phyloP scores from a whole-genome alignment of 352 stramenopile species.

The Peronospora tabacina region DNA sequence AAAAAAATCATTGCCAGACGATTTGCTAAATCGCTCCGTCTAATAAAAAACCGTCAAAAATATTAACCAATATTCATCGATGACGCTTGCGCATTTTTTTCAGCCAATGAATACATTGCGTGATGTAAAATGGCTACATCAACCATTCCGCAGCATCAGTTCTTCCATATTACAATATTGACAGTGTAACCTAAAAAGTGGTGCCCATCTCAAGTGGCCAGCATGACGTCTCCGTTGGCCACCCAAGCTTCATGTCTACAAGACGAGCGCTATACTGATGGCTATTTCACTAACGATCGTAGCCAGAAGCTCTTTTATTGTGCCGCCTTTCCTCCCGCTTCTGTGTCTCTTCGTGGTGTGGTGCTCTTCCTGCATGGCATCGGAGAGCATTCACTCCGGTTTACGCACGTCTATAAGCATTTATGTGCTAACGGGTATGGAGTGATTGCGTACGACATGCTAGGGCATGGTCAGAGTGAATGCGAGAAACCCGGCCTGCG shows the following conservation, averaged over 20 bases:
- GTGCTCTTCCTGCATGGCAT: conserved; percentile 61
- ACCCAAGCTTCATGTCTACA: conserved; percentile 10
- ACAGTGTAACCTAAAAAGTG: too few relatives aligned
- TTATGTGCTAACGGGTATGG: conserved; percentile 39
- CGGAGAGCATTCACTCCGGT: conserved; percentile 54
- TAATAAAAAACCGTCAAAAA: too few relatives aligned
- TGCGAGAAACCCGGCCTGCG: conserved; percentile 29
- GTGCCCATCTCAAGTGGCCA: too few relatives aligned
- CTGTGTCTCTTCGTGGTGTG: conserved; percentile 32
- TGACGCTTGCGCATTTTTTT: too few relatives aligned
- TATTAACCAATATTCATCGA: too few relatives aligned
- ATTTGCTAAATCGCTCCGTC: too few relatives aligned
- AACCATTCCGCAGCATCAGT: too few relatives aligned
- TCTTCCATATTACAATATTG: too few relatives aligned
- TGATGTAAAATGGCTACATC: too few relatives aligned
- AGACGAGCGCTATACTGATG: conserved; percentile 30
- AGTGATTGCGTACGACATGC: conserved; percentile 59
- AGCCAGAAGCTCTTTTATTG: conserved; percentile 53
- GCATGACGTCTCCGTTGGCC: background rate
- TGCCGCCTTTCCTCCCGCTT: conserved; percentile 32
- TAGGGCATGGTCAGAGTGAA: conserved; percentile 51
- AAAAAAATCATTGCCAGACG: too few relatives aligned
- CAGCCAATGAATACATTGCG: too few relatives aligned
- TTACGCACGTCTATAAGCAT: conserved; percentile 47
- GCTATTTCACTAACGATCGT: conserved; percentile 39